Evolutionary conservation across 805 yeast genomes (phyloP), one percentile per base, ranked within the genome.

Genomic region (Candida vaughaniae): DNA sequence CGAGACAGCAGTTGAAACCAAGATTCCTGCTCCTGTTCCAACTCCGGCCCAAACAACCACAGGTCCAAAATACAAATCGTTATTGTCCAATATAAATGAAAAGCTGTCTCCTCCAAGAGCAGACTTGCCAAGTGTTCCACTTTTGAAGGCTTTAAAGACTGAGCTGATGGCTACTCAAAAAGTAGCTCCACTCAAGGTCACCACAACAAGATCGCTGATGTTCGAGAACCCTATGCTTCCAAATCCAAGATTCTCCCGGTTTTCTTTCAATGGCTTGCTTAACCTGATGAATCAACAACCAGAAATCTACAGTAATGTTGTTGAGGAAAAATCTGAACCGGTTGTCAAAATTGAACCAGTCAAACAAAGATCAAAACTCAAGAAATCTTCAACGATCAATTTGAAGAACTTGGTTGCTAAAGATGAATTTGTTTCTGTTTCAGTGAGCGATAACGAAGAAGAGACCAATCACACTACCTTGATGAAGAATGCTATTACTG

Each of bases 201-300:
- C 38, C 9, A 28, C 29, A 12, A 29, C 20, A 15, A 35, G 30
- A 5, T 29, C 32, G 16, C 14, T 35, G 18, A 10, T 31, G 17
- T n/a, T 27, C 20, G 37, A 29, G 23, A 35, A 56, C 43, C 6
- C 39, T 5, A 50, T 63, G 35, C 61, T 66, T 25, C 74, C 74
- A 5, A 68, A 69, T 35, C 73, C 73, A 8, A 48, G 67, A 23
- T 69, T 69, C 38, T 69, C 74, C 0, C 53, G 63, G 25, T 56
- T 69, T 35, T 66, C 74, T 0, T 64, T 69, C 47, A 65, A 66
- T 33, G 71, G 68, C 2, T 47, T 67, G 17, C 43, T 56, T 38
- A 44, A 49, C 35, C 42, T 45, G 17, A 39, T 46, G 22, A 44
- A 43, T 3, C 38, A 30, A 23, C 33, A 38, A 25, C 9, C 32